Percentiles rank a stretch among this genome's conserved stretches.
Evolutionary conservation across 1,284 basidiomycete species (phyloP).

Genomic region (Phellinidium pouzarii): DNA sequence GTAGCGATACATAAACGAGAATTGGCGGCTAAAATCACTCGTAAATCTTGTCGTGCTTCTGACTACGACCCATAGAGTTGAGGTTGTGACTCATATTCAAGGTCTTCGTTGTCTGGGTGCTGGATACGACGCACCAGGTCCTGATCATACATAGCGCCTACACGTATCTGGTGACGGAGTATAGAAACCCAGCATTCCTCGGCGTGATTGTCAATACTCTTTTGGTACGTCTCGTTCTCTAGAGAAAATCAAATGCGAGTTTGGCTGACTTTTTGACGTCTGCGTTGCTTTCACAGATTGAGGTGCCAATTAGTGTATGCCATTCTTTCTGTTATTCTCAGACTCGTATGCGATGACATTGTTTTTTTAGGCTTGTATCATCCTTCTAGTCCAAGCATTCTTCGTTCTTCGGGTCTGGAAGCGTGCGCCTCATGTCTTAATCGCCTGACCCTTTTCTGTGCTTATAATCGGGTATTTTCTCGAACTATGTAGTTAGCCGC

Average conservation of each 20-base stretch:
- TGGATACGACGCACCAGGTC: slow-evolving; percentile 18
- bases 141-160: slow-evolving; percentile 18
- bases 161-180: slow-evolving; percentile 17
- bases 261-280: not conserved
- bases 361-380: slow-evolving; percentile 4
- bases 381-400: slow-evolving; percentile 16
- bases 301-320: slow-evolving; percentile 11
- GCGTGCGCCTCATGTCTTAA: not conserved
- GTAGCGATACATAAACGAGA: slow-evolving; percentile 15
- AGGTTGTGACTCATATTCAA: not conserved
- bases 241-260: not conserved
- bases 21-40: slow-evolving; percentile 12
- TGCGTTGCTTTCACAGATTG: not conserved
- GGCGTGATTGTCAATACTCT: slow-evolving; percentile 12
- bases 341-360: not conserved
- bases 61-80: not conserved
- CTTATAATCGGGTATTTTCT: not conserved
- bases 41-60: not conserved
- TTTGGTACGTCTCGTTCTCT: slow-evolving; percentile 4
- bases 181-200: slow-evolving; percentile 13
- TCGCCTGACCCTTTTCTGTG: not conserved
- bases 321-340: not conserved
- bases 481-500: slow-evolving; percentile 10
- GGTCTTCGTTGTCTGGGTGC: slow-evolving; percentile 11
- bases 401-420: slow-evolving; percentile 17